Conservation (phyloP, 1,284 basidiomycete genomes). For the Marasmius oreades region DNA sequence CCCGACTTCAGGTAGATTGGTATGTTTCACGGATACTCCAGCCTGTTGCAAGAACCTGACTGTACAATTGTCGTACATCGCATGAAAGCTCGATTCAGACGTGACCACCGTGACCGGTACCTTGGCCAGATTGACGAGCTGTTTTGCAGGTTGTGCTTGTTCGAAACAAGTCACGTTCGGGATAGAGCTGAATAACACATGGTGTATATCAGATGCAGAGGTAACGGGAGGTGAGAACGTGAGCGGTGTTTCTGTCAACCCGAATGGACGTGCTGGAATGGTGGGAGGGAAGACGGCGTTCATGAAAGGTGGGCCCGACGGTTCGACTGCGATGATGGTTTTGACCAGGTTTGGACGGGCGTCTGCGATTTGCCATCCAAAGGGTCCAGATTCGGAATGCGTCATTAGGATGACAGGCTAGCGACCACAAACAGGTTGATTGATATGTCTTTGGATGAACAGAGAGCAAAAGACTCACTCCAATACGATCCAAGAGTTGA, state of each 20-base stretch:
- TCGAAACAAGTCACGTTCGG: constrained; percentile 36
- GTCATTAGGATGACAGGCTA: constrained; percentile 29
- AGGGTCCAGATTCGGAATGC: constrained; percentile 29
- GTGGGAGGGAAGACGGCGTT: constrained; percentile 25
- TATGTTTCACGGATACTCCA: constrained; percentile 39
- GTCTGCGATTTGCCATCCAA: constrained; percentile 31
- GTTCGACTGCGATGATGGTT: constrained; percentile 30
- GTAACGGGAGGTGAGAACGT: constrained; percentile 38
- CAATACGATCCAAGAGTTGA: constrained; percentile 34
- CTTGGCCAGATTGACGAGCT: constrained; percentile 35
- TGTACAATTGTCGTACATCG: constrained; percentile 44
- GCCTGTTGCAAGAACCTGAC: constrained; percentile 39
- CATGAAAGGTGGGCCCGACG: constrained; percentile 28
- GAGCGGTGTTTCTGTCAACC: constrained; percentile 41
- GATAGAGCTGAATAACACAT: constrained; percentile 17
- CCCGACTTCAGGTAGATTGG: constrained; percentile 35
- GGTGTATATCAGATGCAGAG: constrained; percentile 26
- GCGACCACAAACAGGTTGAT: not conserved
- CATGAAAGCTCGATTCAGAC: constrained; percentile 45
- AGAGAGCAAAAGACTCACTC: constrained; percentile 24
- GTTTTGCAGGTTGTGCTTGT: constrained; percentile 38
- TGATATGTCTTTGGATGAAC: too few relatives aligned
- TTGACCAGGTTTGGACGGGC: constrained; percentile 25
- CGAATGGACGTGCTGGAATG: constrained; percentile 33
- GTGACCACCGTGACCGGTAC: constrained; percentile 48